These are phyloP conservation scores for Vaccinium macrocarpon DNA, from an alignment of 148 eudicot species.

Conservation along the genomic window DNA sequence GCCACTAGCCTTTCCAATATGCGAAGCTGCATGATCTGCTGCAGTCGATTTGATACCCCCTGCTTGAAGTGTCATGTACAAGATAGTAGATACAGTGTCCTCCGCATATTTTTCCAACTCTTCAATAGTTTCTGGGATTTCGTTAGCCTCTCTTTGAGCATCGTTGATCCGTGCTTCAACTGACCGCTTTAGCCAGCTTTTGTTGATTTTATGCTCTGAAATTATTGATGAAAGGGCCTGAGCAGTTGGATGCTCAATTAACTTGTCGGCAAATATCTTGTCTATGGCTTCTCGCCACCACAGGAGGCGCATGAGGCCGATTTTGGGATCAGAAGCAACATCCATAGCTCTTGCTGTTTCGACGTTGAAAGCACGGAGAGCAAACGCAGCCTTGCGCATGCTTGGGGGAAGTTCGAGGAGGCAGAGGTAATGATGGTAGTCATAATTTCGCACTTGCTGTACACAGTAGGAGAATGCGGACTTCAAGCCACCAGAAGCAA, in stretches of 20 bases:
- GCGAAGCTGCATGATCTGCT: constrained; percentile 98
- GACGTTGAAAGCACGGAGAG: constrained; percentile 90
- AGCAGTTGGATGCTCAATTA: constrained; percentile 88
- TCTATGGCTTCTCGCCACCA: constrained; percentile 96
- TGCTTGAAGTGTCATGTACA: constrained; percentile 77
- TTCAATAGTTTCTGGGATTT: constrained; percentile 37
- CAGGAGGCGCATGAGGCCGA: constrained; percentile 89
- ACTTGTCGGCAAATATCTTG: constrained; percentile 62
- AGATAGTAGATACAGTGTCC: constrained; percentile 58
- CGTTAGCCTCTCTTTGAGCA: constrained; percentile 64
- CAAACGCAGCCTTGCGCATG: constrained; percentile 89
- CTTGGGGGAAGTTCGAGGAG: constrained; percentile 86
- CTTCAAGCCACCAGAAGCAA: constrained; percentile 50
- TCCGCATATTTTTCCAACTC: neutral
- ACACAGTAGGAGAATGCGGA: constrained; percentile 89
- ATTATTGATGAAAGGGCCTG: constrained; percentile 67
- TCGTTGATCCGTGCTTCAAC: constrained; percentile 84
- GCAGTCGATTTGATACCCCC: constrained; percentile 78
- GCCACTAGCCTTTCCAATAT: constrained; percentile 92
- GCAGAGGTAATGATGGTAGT: constrained; percentile 92
- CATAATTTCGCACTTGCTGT: constrained; percentile 85
- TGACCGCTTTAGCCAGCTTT: constrained; percentile 77
- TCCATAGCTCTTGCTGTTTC: constrained; percentile 97
- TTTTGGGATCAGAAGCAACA: constrained; percentile 90
- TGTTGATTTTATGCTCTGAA: constrained; percentile 65